Evolutionary conservation across 169 alveolate species (phyloP), one percentile per base, ranked within the genome.

Genomic region (Cryptosporidium tyzzeri): DNA sequence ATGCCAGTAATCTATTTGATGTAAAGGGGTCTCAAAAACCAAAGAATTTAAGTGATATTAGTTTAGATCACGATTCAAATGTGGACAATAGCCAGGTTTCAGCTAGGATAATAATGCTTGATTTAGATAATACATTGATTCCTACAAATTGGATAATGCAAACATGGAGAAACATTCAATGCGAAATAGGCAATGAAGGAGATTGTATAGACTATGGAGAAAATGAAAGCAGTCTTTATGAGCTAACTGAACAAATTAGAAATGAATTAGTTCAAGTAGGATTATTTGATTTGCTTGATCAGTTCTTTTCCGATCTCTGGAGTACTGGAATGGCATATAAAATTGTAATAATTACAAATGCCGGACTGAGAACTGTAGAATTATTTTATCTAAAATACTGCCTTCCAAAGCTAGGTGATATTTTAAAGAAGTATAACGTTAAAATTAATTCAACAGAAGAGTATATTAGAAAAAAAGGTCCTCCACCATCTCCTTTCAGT

Each of bases 61-160:
- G 53, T 14, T 35, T 31, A 37, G 70, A 39, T 55, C 39, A n/a
- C 39, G 85, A 73, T 14, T 73, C 23, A 18, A 53, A 37, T 51
- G 23, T 44, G 9, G 86, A 73, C 55, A 51, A 44, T 59, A 45
- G 6, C 31, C 70, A 41, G 35, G 71, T 10, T 26, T 80, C 45
- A 61, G 71, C 48, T 7, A 70, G 92, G 26, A 65, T 91, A 55
- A 75, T 91, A 35, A 75, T 91, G 84, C 70, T 91, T 12, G 93
- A 91, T 50, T 65, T 91, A 45, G 93, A 91, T 71, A 91, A 91
- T 53, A 91, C 93, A 50, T 67, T 91, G 70, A 91, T 91, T 5
- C 93, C 93, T 3, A 91, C 93, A 53, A 84, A 75, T 59, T 91
- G 93, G 93, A 91, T 91, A 26, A 91, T 91, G 93, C 89, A 75